These are phyloP conservation scores for Colletotrichum eremochloae DNA, from an alignment of 2,329 filamentous ascomycete genomes.

Conservation along the genomic window DNA sequence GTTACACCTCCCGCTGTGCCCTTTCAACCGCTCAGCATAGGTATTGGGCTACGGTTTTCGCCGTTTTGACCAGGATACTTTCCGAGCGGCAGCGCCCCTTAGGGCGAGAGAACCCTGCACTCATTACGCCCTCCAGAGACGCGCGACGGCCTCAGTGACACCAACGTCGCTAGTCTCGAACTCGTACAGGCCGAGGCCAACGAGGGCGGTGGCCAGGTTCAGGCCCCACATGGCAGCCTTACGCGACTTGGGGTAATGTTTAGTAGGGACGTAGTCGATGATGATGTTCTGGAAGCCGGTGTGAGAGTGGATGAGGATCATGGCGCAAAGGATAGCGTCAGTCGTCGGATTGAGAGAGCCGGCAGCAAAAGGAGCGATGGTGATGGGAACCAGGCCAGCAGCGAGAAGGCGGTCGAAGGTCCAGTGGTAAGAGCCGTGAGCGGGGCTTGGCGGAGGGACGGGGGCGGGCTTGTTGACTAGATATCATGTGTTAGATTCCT, in stretches of 20 bases:
- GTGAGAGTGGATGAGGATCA: constrained; percentile 92
- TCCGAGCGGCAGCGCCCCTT: not conserved
- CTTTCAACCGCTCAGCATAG: constrained; percentile 11
- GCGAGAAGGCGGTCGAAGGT: constrained; percentile 91
- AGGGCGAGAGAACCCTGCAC: not conserved
- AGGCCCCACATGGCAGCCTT: constrained; percentile 82
- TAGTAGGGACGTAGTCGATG: constrained; percentile 89
- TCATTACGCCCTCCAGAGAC: constrained; percentile 85
- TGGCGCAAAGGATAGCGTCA: constrained; percentile 87
- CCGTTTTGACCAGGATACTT: not conserved
- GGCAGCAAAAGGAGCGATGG: constrained; percentile 90
- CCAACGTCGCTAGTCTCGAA: constrained; percentile 99
- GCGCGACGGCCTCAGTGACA: constrained; percentile 88
- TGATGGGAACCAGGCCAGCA: constrained; percentile 85
- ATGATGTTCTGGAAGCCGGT: constrained; percentile 93
- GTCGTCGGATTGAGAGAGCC: constrained; percentile 90
- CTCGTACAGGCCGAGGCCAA: constrained; percentile 93
- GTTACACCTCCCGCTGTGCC: not conserved
- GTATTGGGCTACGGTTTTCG: not conserved
- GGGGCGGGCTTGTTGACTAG: constrained; percentile 88
- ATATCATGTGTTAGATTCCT: constrained; percentile 44
- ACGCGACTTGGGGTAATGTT: constrained; percentile 76
- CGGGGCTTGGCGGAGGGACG: constrained; percentile 77
- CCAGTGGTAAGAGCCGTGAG: constrained; percentile 98
- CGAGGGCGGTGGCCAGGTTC: constrained; percentile 81